Evolutionary conservation across 2,329 filamentous ascomycete genomes (phyloP).

Genomic region (Fusarium napiforme): DNA sequence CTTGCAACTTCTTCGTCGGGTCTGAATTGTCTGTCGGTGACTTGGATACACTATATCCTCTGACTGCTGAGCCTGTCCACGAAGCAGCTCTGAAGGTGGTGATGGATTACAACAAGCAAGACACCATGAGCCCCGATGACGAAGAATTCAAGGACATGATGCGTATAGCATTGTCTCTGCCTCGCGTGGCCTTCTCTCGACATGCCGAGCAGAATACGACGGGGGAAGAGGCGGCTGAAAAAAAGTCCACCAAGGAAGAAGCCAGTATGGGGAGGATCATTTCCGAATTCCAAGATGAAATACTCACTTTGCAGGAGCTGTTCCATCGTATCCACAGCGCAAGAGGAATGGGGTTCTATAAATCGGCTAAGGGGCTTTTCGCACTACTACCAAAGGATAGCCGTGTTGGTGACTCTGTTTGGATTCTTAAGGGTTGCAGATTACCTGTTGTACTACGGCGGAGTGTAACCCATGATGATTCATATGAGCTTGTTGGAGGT

Average conservation of each 20-base stretch:
- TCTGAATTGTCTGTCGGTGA: fast-evolving
- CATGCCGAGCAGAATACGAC: too few species aligned
- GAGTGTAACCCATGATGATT: fast-evolving
- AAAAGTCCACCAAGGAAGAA: fast-evolving
- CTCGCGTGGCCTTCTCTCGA: fast-evolving
- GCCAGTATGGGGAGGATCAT: fast-evolving
- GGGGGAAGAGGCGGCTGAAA: fast-evolving
- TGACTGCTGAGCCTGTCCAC: neutral
- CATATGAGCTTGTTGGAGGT: neutral
- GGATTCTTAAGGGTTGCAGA: neutral
- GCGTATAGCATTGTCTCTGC: fast-evolving
- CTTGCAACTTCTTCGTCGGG: neutral
- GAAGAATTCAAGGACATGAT: neutral
- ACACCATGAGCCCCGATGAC: neutral
- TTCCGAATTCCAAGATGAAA: fast-evolving
- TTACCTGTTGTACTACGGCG: neutral
- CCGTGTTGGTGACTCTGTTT: neutral
- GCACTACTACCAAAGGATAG: neutral
- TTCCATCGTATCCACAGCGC: neutral
- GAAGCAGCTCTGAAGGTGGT: neutral
- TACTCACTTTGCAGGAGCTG: fast-evolving
- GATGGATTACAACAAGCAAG: neutral
- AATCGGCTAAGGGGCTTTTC: neutral
- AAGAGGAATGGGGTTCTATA: neutral
- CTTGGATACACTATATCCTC: neutral